Conservation (phyloP, 2,329 filamentous ascomycete genomes). For the Fusarium goolgardi region DNA sequence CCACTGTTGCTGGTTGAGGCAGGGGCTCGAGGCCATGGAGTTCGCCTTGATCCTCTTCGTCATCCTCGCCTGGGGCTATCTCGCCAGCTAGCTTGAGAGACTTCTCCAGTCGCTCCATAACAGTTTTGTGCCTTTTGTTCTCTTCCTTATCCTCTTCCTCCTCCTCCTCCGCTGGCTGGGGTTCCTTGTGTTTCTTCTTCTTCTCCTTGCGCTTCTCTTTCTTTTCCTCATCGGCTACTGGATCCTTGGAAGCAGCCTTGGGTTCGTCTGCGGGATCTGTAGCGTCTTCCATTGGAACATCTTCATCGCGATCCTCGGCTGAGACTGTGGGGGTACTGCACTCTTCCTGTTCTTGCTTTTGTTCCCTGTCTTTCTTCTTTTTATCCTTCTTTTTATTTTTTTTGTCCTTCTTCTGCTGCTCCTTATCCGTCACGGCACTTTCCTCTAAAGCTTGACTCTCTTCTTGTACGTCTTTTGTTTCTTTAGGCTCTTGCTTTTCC, state of each 20-base stretch:
- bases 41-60: conserved; percentile 54
- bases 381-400: conserved; percentile 23
- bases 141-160: conserved; percentile 45
- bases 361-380: conserved; percentile 21
- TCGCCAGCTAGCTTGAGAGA: conserved; percentile 63
- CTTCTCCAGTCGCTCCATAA: conserved; percentile 67
- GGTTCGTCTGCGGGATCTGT: conserved; percentile 9
- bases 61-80: conserved; percentile 50
- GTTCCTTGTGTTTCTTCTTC: conserved; percentile 49
- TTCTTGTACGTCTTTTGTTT: conserved; percentile 48
- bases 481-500: conserved; percentile 47
- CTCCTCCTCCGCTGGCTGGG: conserved; percentile 38
- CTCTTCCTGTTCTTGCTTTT: conserved; percentile 28
- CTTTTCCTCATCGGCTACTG: conserved; percentile 13
- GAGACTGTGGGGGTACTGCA: conserved; percentile 2
- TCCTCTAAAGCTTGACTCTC: conserved; percentile 47
- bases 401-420: conserved; percentile 25
- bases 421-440: conserved; percentile 45
- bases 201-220: conserved; percentile 47
- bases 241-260: conserved; percentile 8
- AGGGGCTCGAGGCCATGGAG: conserved; percentile 82
- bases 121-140: conserved; percentile 58
- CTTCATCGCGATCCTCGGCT: conserved; percentile 30
- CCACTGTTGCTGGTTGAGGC: conserved; percentile 77
- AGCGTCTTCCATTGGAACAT: conserved; percentile 43